Evolutionary conservation across 345 rosid genomes (phyloP).

Genomic region (Eucalyptus erythrocorys): DNA sequence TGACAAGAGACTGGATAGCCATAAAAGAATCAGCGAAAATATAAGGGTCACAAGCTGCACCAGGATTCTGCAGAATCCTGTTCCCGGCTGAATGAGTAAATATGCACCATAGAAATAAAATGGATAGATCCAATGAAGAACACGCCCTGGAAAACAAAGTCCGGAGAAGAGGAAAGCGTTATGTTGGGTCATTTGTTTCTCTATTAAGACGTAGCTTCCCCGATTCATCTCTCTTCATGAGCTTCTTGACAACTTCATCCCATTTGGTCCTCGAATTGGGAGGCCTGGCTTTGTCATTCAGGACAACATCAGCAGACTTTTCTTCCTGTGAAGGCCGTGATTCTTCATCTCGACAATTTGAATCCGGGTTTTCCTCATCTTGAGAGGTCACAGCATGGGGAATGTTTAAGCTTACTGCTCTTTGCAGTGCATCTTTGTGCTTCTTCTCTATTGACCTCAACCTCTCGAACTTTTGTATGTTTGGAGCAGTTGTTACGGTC

Average conservation of each 20-base stretch:
- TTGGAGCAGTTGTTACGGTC: slow-evolving; percentile 50
- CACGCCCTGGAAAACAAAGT: neutral
- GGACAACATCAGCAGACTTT: neutral
- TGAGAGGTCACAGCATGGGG: slow-evolving; percentile 53
- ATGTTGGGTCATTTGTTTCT: neutral
- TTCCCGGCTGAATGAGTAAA: neutral
- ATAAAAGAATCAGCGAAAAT: neutral
- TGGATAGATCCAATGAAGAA: neutral
- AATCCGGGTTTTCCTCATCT: slow-evolving; percentile 4
- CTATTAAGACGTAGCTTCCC: slow-evolving; percentile 17
- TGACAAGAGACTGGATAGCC: neutral
- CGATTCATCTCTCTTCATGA: slow-evolving; percentile 34
- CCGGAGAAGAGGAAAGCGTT: neutral
- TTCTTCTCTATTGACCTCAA: slow-evolving; percentile 63
- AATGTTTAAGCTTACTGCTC: slow-evolving; percentile 74
- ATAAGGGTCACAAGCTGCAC: neutral
- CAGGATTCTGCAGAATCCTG: neutral
- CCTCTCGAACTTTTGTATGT: slow-evolving; percentile 57
- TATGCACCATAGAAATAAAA: neutral
- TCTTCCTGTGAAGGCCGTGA: neutral
- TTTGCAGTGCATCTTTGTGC: slow-evolving; percentile 79
- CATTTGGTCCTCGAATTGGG: slow-evolving; percentile 15
- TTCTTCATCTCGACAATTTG: neutral
- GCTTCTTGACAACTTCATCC: slow-evolving; percentile 57
- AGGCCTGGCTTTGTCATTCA: neutral